Evolutionary conservation across 805 yeast genomes (phyloP), one percentile per base, ranked within the genome.

Genomic region (Wickerhamomyces hampshirensis): DNA sequence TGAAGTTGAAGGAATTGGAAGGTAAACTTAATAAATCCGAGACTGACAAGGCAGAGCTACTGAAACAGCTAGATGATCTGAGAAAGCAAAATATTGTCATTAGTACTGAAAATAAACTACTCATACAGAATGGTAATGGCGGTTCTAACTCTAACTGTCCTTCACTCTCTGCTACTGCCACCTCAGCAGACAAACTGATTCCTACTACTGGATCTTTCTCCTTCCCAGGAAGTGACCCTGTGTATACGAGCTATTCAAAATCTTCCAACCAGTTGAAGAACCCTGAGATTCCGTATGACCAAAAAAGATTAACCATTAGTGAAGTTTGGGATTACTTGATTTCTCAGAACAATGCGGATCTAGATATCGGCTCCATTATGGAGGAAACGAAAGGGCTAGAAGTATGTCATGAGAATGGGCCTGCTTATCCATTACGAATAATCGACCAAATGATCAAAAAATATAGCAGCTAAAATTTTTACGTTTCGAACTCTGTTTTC

Each of bases 311-410:
- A 41, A 85, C 88, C 0, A 65, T 84, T 0, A 77, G 84, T 14
- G 93, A 91, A 2, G 80, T 84, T 3, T 87, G 95, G 95, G 91
- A 86, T 55, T 82, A 81, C 53, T 58, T 87, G 31, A 74, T 24
- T 19, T 31, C 18, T 26, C 31, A 65, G 28, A 59, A 65, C n/a
- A 68, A 71, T 34, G 72, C 45, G 27, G 42, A 75, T 23, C 51
- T 59, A 16, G 69, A 70, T 7, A 50, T 83, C 28, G 83, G 83
- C 52, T 62, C 57, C 26, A 73, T 85, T 3, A 77, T 86, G 80
- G 55, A 60, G 14, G 58, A 56, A 18, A 64, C 87, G 36, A 73
- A 68, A 51, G 94, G 93, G 2, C 57, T 70, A 23, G 95, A 84
- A 54, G 68, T 64, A 26, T 86, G 95, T 52, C 91, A 85, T 54